Evolutionary conservation across 257 asterid species (phyloP), one percentile per base, ranked within the genome.

Genomic region (Perilla frutescens): DNA sequence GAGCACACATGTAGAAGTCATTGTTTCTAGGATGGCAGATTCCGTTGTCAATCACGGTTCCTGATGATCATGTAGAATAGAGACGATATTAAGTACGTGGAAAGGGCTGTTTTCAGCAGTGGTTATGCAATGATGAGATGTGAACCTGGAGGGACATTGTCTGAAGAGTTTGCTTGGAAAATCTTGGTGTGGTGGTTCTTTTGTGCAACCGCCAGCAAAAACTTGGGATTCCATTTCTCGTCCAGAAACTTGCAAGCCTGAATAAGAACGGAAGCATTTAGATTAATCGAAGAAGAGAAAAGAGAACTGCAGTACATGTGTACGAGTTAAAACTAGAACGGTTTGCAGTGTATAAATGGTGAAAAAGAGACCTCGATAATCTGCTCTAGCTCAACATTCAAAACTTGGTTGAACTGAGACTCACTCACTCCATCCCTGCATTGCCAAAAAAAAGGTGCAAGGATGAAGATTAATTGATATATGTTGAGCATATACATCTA

Each of bases 1-100:
- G 97, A 7, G 97, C 92, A 49, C 97, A 88, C 90, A 90, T 67
- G 67, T 90, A 90, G 80, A 90, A 90, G 64, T 90, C 97, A 11
- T 88, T 80, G 48, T 51, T 81, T 58, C 72, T 85, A 0, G 93
- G 91, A 61, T 88, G 90, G 62, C 96, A 90, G 11, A 90, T 70
- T 1, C 81, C 91, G 10, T 71, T 85, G 71, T 90, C 97, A 43
- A 91, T 63, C 66, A 91, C 89, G 11, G 93, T 91, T n/a, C 97
- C 96, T 90, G 77, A 83, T 69, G 4, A 62, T 61, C 3, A 32
- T 31, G 43, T 1, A 20, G n/a, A 20, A 44, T 1, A n/a, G 37
- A 58, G 37, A 48, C 5, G 49, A 41, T 11, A 60, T 58, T n/a
- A 34, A 44, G 47, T 32, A 55, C 0, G 5, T 29, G 31, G 37